Conservation (phyloP, 441 rosid species). For the Omphalea diandra region DNA sequence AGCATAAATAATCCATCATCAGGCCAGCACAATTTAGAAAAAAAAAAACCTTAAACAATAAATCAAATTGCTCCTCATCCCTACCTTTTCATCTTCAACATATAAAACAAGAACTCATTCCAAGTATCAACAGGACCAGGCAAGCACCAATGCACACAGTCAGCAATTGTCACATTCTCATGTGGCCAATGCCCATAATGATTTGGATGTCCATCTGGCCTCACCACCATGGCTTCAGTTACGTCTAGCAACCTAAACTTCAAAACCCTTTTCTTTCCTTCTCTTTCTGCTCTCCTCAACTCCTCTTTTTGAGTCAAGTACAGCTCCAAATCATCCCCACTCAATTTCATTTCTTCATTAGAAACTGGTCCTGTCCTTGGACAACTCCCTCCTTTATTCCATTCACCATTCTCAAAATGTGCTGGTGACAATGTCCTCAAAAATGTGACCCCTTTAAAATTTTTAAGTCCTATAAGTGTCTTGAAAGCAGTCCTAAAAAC, state of each 20-base stretch:
- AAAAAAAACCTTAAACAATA: too few relatives aligned
- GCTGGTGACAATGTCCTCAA: constrained; percentile 63
- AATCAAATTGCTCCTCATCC: too few relatives aligned
- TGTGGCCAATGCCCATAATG: constrained; percentile 43
- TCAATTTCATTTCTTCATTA: constrained; percentile 38
- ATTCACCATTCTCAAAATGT: constrained; percentile 61
- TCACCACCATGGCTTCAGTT: constrained; percentile 56
- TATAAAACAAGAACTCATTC: constrained; percentile 63
- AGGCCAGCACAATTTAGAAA: too few relatives aligned
- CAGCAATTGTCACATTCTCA: constrained; percentile 41
- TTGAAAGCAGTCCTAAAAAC: constrained; percentile 55
- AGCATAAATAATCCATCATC: too few relatives aligned
- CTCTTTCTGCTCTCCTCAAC: constrained; percentile 41
- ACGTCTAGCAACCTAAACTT: constrained; percentile 46
- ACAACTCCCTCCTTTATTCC: constrained; percentile 66
- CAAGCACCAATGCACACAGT: constrained; percentile 88
- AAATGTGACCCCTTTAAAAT: constrained; percentile 45
- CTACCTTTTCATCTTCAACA: constrained; percentile 38
- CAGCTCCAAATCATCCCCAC: constrained; percentile 40
- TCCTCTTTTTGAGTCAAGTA: constrained; percentile 57
- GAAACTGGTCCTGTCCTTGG: constrained; percentile 49
- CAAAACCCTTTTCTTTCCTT: constrained; percentile 38
- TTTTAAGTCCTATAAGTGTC: constrained; percentile 34
- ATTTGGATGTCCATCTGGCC: constrained; percentile 79
- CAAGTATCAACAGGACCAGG: constrained; percentile 81